Evolutionary conservation across 495 filamentous ascomycete genomes (phyloP).

Genomic region (Lepraria neglecta): DNA sequence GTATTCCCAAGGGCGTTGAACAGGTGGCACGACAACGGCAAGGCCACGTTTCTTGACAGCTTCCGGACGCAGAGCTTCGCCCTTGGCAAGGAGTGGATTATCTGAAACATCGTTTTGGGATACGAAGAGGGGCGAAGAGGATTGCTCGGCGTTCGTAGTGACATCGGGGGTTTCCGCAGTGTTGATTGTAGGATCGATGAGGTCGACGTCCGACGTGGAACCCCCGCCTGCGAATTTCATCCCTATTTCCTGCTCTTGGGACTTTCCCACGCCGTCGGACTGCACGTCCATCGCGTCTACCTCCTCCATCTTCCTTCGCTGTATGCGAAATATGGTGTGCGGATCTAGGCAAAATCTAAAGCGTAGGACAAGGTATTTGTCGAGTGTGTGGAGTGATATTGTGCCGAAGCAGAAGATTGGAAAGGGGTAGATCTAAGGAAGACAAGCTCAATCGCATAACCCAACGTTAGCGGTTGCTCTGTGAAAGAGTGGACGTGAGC

Average conservation of each 20-base stretch:
- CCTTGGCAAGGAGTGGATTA: background rate
- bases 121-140: background rate
- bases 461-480: too few relatives aligned
- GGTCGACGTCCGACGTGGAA: background rate
- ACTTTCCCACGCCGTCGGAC: background rate
- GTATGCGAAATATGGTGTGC: background rate
- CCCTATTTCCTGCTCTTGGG: background rate
- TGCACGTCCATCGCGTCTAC: conserved; percentile 2
- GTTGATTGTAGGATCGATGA: background rate
- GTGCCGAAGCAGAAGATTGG: too few relatives aligned
- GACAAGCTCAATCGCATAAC: too few relatives aligned
- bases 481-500: too few relatives aligned
- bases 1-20: conserved; percentile 43
- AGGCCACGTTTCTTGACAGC: conserved; percentile 21
- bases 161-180: background rate
- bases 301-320: background rate
- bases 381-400: too few relatives aligned
- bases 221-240: background rate
- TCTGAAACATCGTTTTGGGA: background rate
- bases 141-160: background rate
- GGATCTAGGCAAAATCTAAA: too few relatives aligned
- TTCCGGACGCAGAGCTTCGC: conserved; percentile 4
- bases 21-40: conserved; percentile 38
- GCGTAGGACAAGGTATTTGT: too few relatives aligned
- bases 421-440: too few relatives aligned